Base-by-base conservation (phyloP, 768 basidiomycete genomes). In the Filobasidium wieringae region DNA sequence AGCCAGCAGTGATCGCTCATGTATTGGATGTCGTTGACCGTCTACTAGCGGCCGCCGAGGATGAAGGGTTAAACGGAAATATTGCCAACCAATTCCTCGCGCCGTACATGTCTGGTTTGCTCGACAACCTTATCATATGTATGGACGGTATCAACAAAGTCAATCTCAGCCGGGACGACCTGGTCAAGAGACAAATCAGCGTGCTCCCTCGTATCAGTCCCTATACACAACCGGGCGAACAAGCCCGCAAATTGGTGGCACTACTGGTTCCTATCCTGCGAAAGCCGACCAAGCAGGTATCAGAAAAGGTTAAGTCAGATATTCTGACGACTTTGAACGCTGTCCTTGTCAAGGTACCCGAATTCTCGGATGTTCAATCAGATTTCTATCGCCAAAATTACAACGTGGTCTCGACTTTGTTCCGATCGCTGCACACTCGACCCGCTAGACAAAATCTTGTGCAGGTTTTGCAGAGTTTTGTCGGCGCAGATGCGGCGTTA, bases 1-100 rank as follows among this genome's bases (percentile, higher is more conserved):
- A 96, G 72, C 84, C 89, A 1, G 74, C 81, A 0, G 92, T 96
- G 15, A 77, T 93, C 40, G 79, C 79, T 14, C 81, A 82, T 53
- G 79, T 96, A 4, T 85, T 93, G 63, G 92, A 96, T 67, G 83
- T 93, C 58, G 78, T 91, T 49, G 87, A 90, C 40, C 79, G 78
- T 32, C 71, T 96, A 0, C 65, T 78, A 30, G 66, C 62, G 24
- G 76, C 87, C 51, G 77, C 69, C 29, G 80, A 85, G 1, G 71
- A 77, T 1, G 59, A 62, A 36, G 77, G 78, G 4, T 75, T 74
- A 29, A 67, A 60, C 27, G 62, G 62, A 33, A 49, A 66, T 12
- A 76, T 84, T 29, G 77, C 79, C 1, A 79, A 80, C 27, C 62
- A 64, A 22, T 77, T 87, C 30, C 73, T 91, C 59, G 80, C 80